Conservation (phyloP, 192 early-diverging fungal genomes). For the Pilobolus umbonatus region DNA sequence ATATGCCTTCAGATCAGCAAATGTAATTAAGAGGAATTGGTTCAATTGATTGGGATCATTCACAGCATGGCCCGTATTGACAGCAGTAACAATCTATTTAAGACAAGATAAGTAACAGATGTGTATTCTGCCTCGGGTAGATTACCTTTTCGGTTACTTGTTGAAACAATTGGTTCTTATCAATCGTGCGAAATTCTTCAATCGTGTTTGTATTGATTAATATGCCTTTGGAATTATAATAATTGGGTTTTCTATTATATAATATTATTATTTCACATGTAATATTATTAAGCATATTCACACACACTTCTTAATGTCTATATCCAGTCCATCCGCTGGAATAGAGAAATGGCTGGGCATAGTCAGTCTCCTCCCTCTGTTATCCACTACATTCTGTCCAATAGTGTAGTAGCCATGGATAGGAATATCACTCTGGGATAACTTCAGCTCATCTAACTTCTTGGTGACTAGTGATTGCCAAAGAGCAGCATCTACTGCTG, state of each 20-base stretch:
- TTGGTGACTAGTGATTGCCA: conserved; percentile 79
- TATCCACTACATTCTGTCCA: conserved; percentile 31
- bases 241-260: no score
- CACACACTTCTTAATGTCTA: not conserved
- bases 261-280: conserved; percentile 27
- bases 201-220: conserved; percentile 93
- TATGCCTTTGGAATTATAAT: conserved; percentile 34
- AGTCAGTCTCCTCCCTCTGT: conserved; percentile 27
- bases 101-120: conserved; percentile 14
- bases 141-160: conserved; percentile 52
- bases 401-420: conserved; percentile 64
- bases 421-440: conserved; percentile 58
- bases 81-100: conserved; percentile 65
- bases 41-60: conserved; percentile 60
- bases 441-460: conserved; percentile 80
- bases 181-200: conserved; percentile 81
- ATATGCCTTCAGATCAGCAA: conserved; percentile 95
- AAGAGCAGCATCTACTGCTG: conserved; percentile 84
- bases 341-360: conserved; percentile 64
- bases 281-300: no score
- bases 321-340: conserved; percentile 48
- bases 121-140: not conserved
- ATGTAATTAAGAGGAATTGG: conserved; percentile 79
- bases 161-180: conserved; percentile 70
- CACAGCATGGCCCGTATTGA: conserved; percentile 60